These are phyloP conservation scores for Ilex aquifolium DNA, from an alignment of 257 asterid species.

Conservation along the genomic window DNA sequence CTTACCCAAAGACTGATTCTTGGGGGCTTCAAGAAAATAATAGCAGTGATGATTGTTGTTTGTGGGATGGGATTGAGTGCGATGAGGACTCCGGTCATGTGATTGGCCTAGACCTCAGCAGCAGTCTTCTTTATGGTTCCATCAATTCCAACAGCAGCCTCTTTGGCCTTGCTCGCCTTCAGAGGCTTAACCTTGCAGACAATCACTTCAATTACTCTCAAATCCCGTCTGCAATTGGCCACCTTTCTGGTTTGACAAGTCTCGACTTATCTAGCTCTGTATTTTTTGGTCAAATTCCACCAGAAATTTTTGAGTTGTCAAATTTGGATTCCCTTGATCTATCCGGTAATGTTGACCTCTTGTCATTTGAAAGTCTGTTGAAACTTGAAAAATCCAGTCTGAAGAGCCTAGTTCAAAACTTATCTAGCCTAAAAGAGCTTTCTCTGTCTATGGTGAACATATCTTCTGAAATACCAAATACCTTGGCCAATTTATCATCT, in stretches of 20 bases:
- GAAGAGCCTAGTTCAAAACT: neutral
- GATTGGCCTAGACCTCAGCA: neutral
- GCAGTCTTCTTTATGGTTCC: neutral
- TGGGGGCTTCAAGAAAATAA: neutral
- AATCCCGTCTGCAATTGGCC: neutral
- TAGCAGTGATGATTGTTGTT: neutral
- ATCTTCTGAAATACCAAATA: neutral
- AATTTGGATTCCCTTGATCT: neutral
- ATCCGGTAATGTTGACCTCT: neutral
- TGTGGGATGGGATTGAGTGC: neutral
- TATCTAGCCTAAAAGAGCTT: neutral
- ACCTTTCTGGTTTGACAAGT: neutral
- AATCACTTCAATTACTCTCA: conserved; percentile 1
- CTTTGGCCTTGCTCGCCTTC: neutral
- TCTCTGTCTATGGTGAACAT: neutral
- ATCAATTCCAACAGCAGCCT: neutral
- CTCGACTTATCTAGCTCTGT: neutral
- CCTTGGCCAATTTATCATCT: neutral
- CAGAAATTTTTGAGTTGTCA: neutral
- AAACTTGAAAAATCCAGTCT: neutral
- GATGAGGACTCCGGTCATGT: neutral
- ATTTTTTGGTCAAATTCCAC: neutral
- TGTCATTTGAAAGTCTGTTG: neutral
- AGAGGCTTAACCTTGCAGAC: neutral
- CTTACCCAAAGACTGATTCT: neutral